Base-by-base conservation (phyloP, 352 stramenopile species). In the Pythium oligandrum region DNA sequence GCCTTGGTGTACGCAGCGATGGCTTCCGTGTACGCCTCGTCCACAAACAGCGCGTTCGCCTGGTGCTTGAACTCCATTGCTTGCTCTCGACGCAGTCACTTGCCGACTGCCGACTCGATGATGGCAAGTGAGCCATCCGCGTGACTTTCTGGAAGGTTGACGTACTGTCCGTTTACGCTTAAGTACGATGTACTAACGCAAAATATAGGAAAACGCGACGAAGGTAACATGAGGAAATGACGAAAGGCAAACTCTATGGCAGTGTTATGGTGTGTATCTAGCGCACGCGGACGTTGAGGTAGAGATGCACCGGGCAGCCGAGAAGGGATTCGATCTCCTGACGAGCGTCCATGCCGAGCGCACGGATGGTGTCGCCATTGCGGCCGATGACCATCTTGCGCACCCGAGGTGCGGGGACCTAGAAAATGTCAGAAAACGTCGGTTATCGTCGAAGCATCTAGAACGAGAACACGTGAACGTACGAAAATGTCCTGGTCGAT, bases 401-500 rank as follows among this genome's bases (percentile, higher is more conserved):
- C 40, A 91, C 58, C 30, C 83, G 81, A 57, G 83, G 53, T 46
- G 78, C 79, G 44, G 83, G 81, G 32, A 92, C 82, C 82, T 89
- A 40, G 11, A 47, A 9, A 4, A 49, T 30, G 8, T 12, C 34
- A 44, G 4, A 48, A 45, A 35, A 2, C 6, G n/a, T 26, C 17
- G 17, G 17, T 26, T 26, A 26, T 26, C 17, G 17, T 26, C 17
- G 17, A 26, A 26, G 17, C 17, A 26, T 26, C 17, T 26, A 26
- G 17, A 26, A 4, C 35, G 26, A 12, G 9, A 43, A 44, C 33
- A 17, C 47, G 36, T 40, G 43, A 40, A 81, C 77, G 64, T 85
- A 95, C 84, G 51, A 91, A 91, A 39, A 95, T 78, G 53, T 95
- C 84, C 51, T 95, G 84, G 63, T 95, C 84, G 50, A 95, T 95